A percentile compares a stretch with the other conserved stretches of the same genome.
Evolutionary conservation across 164 flowering plant genomes (phyloP).

Genomic region (Taxillus chinensis): DNA sequence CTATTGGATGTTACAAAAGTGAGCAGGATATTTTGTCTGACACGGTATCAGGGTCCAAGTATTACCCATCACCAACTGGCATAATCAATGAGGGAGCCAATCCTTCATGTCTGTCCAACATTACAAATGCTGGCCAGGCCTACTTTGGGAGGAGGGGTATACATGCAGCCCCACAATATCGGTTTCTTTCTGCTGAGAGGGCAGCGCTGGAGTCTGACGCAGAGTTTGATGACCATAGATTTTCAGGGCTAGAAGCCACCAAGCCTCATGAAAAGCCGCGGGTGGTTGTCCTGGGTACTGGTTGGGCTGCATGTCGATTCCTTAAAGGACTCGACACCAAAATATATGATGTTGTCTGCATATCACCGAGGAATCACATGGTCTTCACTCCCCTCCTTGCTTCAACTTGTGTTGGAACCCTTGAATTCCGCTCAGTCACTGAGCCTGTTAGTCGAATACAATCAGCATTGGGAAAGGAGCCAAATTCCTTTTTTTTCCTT

Average conservation of each 20-base stretch:
- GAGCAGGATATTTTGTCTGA: constrained; percentile 15
- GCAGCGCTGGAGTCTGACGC: constrained; percentile 34
- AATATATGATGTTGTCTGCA: constrained; percentile 69
- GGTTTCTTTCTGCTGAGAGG: constrained; percentile 31
- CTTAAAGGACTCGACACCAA: constrained; percentile 69
- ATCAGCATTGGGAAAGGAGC: constrained; percentile 51
- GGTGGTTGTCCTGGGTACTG: constrained; percentile 78
- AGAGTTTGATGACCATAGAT: constrained; percentile 21
- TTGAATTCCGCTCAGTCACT: constrained; percentile 80
- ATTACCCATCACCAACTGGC: constrained; percentile 10
- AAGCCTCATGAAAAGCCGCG: constrained; percentile 73
- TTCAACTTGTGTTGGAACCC: constrained; percentile 87
- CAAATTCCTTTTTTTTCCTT: constrained; percentile 62
- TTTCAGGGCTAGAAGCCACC: constrained; percentile 55
- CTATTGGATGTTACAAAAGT: constrained; percentile 12
- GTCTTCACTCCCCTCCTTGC: constrained; percentile 91
- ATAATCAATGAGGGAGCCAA: constrained; percentile 10
- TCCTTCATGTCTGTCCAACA: constrained; percentile 15
- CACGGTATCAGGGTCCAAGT: constrained; percentile 5
- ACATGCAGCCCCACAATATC: constrained; percentile 28
- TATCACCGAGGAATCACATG: constrained; percentile 91
- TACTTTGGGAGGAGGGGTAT: constrained; percentile 41
- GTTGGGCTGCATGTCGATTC: constrained; percentile 90
- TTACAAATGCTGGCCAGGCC: constrained; percentile 7
- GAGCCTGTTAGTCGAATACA: constrained; percentile 77